Percentiles rank a stretch among this genome's conserved stretches.
Evolutionary conservation across 768 basidiomycete species (phyloP).

Genomic region (Cubamyces sp.): DNA sequence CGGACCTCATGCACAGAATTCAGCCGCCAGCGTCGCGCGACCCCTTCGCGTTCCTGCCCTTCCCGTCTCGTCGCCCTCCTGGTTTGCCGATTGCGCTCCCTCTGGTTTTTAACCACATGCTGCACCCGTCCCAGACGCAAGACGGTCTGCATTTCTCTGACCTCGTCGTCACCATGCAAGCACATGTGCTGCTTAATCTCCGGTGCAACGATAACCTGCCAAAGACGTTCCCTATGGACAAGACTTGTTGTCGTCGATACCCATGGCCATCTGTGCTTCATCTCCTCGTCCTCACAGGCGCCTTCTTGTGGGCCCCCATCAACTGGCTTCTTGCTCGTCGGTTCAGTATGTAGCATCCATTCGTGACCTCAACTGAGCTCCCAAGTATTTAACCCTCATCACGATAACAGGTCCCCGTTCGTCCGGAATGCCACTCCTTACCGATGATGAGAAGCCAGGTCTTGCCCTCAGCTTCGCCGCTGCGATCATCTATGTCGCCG

Average conservation of each 20-base stretch:
- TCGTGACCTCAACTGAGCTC: neutral
- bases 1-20: slow-evolving; percentile 75
- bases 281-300: slow-evolving; percentile 48
- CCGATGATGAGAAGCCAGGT: slow-evolving; percentile 48
- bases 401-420: slow-evolving; percentile 20
- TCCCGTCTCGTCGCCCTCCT: slow-evolving; percentile 21
- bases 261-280: slow-evolving; percentile 66
- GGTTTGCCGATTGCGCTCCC: slow-evolving; percentile 59
- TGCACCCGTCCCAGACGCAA: slow-evolving; percentile 71
- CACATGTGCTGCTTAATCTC: slow-evolving; percentile 77
- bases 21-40: slow-evolving; percentile 34
- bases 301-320: slow-evolving; percentile 57
- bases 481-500: slow-evolving; percentile 74
- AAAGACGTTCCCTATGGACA: slow-evolving; percentile 50
- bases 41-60: slow-evolving; percentile 37
- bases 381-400: neutral
- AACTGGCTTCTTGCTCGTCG: slow-evolving; percentile 41
- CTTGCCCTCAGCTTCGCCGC: slow-evolving; percentile 69
- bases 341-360: slow-evolving; percentile 25
- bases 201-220: slow-evolving; percentile 88
- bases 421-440: slow-evolving; percentile 32
- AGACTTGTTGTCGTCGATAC: slow-evolving; percentile 83
- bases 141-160: slow-evolving; percentile 87
- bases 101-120: slow-evolving; percentile 79
- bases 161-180: slow-evolving; percentile 65